These are phyloP conservation scores for Chlamydomonas sphaeroides DNA, from an alignment of 139 green algal species.

Conservation along the genomic window DNA sequence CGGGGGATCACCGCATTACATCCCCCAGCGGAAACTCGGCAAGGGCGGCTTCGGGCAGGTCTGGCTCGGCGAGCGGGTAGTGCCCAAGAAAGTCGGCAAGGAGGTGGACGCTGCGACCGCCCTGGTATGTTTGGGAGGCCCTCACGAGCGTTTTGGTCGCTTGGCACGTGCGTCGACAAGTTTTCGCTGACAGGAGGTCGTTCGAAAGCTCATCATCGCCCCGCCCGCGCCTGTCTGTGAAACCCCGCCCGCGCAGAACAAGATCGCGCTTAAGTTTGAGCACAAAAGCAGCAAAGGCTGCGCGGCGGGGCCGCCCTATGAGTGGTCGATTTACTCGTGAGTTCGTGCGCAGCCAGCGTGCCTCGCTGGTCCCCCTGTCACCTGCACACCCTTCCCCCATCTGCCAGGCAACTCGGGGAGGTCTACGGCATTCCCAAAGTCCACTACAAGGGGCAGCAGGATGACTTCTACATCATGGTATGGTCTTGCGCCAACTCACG, in stretches of 20 bases:
- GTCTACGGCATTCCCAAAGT: constrained; percentile 94
- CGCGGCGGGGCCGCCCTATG: constrained; percentile 96
- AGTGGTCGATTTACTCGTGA: constrained; percentile 98
- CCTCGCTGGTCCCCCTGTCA: too few species aligned
- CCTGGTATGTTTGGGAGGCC: constrained; percentile 12
- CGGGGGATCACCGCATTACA: constrained; percentile 85
- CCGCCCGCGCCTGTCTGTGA: too few species aligned
- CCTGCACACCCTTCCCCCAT: too few species aligned
- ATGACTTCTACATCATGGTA: constrained; percentile 99
- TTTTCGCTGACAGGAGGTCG: too few species aligned
- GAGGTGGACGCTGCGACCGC: constrained; percentile 16
- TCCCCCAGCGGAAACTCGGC: constrained; percentile 90
- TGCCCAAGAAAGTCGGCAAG: constrained; percentile 13
- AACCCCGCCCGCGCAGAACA: not conserved
- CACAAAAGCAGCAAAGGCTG: constrained; percentile 98
- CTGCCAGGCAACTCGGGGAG: constrained; percentile 77
- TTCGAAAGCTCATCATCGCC: too few species aligned
- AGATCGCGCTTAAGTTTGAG: constrained; percentile 98
- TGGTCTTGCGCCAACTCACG: not conserved
- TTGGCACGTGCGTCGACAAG: too few species aligned
- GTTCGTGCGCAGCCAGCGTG: constrained; percentile 35
- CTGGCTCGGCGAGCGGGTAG: constrained; percentile 41
- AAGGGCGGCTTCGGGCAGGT: constrained; percentile 92
- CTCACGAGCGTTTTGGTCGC: too few species aligned
- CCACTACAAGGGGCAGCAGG: constrained; percentile 97